phyloP scores from a whole-genome alignment of 768 basidiomycete genomes.

The Boletus bicolor region DNA sequence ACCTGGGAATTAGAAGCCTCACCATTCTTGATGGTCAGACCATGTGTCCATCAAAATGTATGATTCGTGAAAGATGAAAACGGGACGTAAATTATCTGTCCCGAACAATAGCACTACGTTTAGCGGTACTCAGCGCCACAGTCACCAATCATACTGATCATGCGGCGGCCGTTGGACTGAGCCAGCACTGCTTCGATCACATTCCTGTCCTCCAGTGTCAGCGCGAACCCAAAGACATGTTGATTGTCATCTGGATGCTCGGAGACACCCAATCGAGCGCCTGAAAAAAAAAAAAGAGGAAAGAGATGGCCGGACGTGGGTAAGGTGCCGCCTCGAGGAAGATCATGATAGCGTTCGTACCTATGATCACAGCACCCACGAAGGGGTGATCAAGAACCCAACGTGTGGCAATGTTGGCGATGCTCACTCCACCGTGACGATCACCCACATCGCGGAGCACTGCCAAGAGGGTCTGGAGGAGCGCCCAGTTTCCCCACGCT shows the following conservation, averaged over 20 bases:
- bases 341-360: conserved; percentile 32
- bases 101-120: not conserved
- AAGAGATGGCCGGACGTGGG: not conserved
- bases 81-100: not conserved
- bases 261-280: conserved; percentile 69
- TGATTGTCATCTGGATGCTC: conserved; percentile 72
- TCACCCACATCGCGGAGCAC: conserved; percentile 63
- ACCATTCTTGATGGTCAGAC: not conserved
- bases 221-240: conserved; percentile 54
- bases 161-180: conserved; percentile 55
- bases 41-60: not conserved
- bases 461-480: conserved; percentile 65
- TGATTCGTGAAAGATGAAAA: not conserved
- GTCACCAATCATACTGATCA: conserved; percentile 73
- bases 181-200: conserved; percentile 63
- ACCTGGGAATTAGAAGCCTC: not conserved
- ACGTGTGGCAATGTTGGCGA: conserved; percentile 76
- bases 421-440: conserved; percentile 60
- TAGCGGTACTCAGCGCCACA: conserved; percentile 81
- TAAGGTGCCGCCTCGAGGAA: not conserved
- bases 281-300: conserved; percentile 33
- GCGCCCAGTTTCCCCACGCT: conserved; percentile 74
- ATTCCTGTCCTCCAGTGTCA: conserved; percentile 54
- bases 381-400: conserved; percentile 79
- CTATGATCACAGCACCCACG: conserved; percentile 79